phyloP scores from a whole-genome alignment of 306 rosid genomes.

The Bauhinia variegata region DNA sequence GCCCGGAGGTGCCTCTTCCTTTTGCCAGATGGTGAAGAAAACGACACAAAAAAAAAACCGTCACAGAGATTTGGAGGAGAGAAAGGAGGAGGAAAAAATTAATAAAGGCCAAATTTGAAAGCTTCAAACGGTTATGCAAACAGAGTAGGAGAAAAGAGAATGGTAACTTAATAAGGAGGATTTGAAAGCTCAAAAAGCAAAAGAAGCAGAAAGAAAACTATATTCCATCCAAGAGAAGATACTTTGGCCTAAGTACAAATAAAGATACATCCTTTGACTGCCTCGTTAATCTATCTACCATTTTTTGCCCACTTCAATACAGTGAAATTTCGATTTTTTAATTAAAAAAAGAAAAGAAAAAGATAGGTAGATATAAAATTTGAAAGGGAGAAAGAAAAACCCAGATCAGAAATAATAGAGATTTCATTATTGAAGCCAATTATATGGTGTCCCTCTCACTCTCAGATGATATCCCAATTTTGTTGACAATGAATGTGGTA shows the following conservation, averaged over 20 bases:
- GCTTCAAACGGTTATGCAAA: constrained; percentile 26
- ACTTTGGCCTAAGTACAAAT: constrained; percentile 54
- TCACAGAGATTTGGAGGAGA: too few relatives aligned
- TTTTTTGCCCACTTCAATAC: too few relatives aligned
- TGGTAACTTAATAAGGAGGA: constrained; percentile 36
- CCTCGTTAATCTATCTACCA: constrained; percentile 44
- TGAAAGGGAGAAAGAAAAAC: background rate
- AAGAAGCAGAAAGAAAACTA: constrained; percentile 46
- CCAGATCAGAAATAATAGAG: constrained; percentile 17
- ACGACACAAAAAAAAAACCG: constrained; percentile 30
- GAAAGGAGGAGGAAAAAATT: constrained; percentile 20
- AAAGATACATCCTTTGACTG: constrained; percentile 60
- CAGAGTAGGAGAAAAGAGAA: constrained; percentile 21
- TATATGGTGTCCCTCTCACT: constrained; percentile 31
- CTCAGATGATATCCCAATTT: constrained; percentile 40
- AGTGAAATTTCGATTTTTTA: too few relatives aligned
- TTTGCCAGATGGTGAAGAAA: constrained; percentile 53
- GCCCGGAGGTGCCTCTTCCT: constrained; percentile 37
- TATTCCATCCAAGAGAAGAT: constrained; percentile 35
- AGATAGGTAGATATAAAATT: background rate
- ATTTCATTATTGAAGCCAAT: constrained; percentile 40
- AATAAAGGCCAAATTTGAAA: constrained; percentile 23
- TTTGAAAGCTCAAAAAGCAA: constrained; percentile 57
- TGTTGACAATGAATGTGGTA: constrained; percentile 33
- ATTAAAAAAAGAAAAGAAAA: too few relatives aligned